Conservation (phyloP, 148 eudicot genomes). For the Selenicereus undatus region DNA sequence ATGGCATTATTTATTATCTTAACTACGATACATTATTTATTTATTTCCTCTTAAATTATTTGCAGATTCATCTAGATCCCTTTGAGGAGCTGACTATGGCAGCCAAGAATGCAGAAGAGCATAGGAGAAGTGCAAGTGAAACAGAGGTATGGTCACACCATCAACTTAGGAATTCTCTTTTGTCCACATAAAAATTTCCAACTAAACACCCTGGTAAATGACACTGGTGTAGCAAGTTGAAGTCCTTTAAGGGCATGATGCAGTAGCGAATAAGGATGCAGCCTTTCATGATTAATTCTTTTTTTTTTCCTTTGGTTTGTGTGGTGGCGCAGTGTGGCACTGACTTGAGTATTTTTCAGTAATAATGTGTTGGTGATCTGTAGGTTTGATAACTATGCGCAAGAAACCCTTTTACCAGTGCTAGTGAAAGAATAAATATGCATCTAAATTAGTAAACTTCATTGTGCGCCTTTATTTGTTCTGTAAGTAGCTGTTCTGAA, state of each 20-base stretch:
- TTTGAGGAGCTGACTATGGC: constrained; percentile 78
- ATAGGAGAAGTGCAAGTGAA: constrained; percentile 92
- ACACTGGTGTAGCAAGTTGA: background rate
- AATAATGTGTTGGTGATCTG: too few species aligned
- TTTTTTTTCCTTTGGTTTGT: too few species aligned
- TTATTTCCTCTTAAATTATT: background rate
- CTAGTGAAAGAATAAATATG: too few species aligned
- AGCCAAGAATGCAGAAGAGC: constrained; percentile 67
- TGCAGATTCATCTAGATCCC: constrained; percentile 77
- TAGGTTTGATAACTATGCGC: too few species aligned
- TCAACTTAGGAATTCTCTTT: background rate
- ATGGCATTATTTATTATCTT: background rate
- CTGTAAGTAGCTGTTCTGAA: too few species aligned
- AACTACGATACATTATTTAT: background rate
- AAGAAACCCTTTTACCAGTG: too few species aligned
- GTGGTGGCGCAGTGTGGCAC: too few species aligned
- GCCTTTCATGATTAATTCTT: too few species aligned
- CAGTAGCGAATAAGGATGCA: too few species aligned
- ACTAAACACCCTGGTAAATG: background rate
- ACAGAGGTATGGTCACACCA: constrained; percentile 56
- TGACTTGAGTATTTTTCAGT: too few species aligned
- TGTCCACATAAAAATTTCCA: background rate
- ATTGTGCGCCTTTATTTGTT: too few species aligned
- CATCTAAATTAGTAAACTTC: too few species aligned
- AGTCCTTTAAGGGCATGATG: background rate